Conservation (phyloP, 208 protist species). For the Crithidia mellificae region DNA sequence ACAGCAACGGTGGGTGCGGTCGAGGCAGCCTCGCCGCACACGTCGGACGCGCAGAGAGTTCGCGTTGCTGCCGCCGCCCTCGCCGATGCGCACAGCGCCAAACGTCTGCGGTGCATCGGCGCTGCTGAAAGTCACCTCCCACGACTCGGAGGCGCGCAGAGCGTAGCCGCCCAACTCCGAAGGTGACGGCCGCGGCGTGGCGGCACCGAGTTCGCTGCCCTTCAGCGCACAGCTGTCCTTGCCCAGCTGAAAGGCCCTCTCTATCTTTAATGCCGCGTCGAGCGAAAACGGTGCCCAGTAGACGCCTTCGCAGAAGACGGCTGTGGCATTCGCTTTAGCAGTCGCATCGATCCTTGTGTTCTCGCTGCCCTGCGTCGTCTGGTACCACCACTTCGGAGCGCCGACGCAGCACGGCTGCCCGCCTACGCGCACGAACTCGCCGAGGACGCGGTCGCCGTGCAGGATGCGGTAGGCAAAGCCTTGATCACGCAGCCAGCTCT, state of each 20-base stretch:
- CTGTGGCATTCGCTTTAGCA: neutral
- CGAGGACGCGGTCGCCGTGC: constrained; percentile 54
- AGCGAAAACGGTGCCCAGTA: constrained; percentile 67
- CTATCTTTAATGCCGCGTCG: constrained; percentile 48
- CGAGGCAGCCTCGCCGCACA: constrained; percentile 28
- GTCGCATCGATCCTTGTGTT: neutral
- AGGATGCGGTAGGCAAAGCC: constrained; percentile 91
- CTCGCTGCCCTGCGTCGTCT: constrained; percentile 14
- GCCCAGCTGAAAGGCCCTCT: constrained; percentile 60
- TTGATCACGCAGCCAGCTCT: constrained; percentile 98
- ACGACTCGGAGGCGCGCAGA: constrained; percentile 38
- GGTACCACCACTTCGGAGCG: constrained; percentile 84
- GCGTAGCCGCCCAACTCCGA: constrained; percentile 27
- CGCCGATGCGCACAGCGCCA: constrained; percentile 65
- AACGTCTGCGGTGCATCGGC: constrained; percentile 76
- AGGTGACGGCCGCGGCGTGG: constrained; percentile 33
- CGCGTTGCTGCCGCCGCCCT: constrained; percentile 27
- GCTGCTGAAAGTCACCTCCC: constrained; percentile 76
- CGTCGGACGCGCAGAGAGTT: constrained; percentile 27
- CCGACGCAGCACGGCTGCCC: constrained; percentile 78
- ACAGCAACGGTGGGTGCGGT: constrained; percentile 34
- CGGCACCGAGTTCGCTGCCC: constrained; percentile 30
- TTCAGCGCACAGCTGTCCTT: constrained; percentile 44
- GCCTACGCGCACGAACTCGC: constrained; percentile 44
- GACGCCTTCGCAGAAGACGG: constrained; percentile 28